Percentiles rank a stretch among this genome's conserved stretches.
Evolutionary conservation across 257 asterid genomes (phyloP).

Genomic region (Lycium ferocissimum): DNA sequence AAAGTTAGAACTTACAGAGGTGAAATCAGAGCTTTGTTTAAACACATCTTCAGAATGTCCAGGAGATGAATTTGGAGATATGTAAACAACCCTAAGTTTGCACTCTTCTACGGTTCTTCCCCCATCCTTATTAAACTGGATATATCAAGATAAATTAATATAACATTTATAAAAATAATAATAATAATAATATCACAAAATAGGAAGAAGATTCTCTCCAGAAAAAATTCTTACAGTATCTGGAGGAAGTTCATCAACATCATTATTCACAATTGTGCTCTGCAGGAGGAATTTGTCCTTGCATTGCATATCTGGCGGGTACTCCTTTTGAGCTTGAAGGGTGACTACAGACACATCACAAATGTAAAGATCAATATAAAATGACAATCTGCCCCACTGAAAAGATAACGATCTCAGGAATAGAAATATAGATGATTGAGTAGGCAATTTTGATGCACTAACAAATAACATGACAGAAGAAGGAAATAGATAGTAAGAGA

Average conservation of each 20-base stretch:
- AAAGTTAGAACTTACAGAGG: slow-evolving; percentile 45
- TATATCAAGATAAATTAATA: slow-evolving; percentile 22
- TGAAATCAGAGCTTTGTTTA: slow-evolving; percentile 39
- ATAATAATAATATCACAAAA: neutral
- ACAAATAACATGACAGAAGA: neutral
- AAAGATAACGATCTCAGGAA: neutral
- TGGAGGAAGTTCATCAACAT: slow-evolving; percentile 64
- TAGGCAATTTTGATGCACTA: neutral
- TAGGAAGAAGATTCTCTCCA: slow-evolving; percentile 16
- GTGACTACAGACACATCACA: slow-evolving; percentile 57
- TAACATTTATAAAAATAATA: neutral
- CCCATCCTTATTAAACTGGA: slow-evolving; percentile 72
- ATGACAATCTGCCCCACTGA: neutral
- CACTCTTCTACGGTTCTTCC: slow-evolving; percentile 63
- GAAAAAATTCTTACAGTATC: slow-evolving; percentile 57
- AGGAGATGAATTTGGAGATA: slow-evolving; percentile 46
- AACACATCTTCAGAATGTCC: slow-evolving; percentile 43
- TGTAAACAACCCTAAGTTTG: slow-evolving; percentile 76
- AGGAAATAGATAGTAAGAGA: neutral
- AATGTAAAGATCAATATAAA: neutral
- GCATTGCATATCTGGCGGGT: slow-evolving; percentile 80
- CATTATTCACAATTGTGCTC: slow-evolving; percentile 61
- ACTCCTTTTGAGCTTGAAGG: slow-evolving; percentile 82
- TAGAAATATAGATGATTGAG: neutral
- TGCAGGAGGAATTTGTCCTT: slow-evolving; percentile 82